phyloP scores from a whole-genome alignment of 2,329 filamentous ascomycete genomes.

The Chaetomiaceae sp. region DNA sequence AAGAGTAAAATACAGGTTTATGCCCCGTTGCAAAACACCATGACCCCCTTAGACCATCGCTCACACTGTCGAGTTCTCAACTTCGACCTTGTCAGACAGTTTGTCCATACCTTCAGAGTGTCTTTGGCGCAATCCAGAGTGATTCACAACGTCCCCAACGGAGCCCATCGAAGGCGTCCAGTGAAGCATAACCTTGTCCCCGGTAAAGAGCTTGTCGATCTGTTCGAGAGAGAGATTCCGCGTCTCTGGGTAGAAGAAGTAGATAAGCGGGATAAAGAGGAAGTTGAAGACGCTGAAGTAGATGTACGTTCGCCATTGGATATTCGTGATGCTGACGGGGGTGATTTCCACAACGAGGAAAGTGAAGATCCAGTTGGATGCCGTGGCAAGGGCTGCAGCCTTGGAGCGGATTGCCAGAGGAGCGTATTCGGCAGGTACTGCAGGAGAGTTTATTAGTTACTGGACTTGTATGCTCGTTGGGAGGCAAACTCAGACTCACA shows the following conservation, averaged over 20 bases:
- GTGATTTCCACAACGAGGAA: slow-evolving; percentile 2
- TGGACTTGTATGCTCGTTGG: too few species aligned
- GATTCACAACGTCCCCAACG: not conserved
- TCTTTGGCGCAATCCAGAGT: not conserved
- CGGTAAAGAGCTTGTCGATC: not conserved
- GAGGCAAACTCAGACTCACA: too few species aligned
- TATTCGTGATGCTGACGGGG: not conserved
- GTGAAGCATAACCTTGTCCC: not conserved
- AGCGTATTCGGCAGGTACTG: not conserved
- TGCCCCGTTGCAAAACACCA: too few species aligned
- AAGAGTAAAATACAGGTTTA: too few species aligned
- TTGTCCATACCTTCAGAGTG: not conserved
- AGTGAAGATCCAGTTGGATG: slow-evolving; percentile 3
- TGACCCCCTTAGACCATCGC: too few species aligned
- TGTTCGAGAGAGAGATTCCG: not conserved
- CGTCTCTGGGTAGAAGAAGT: slow-evolving; percentile 1
- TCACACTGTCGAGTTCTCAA: not conserved
- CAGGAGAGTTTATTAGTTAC: too few species aligned
- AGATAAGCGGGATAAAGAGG: not conserved
- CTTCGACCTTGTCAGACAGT: not conserved
- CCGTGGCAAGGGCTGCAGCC: not conserved
- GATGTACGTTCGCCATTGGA: not conserved
- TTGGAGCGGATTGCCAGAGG: not conserved
- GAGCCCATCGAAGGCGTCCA: not conserved
- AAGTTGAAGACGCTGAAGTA: not conserved